Conservation (phyloP, 1,139 yeast genomes). For the Blastobotrys persicus region DNA sequence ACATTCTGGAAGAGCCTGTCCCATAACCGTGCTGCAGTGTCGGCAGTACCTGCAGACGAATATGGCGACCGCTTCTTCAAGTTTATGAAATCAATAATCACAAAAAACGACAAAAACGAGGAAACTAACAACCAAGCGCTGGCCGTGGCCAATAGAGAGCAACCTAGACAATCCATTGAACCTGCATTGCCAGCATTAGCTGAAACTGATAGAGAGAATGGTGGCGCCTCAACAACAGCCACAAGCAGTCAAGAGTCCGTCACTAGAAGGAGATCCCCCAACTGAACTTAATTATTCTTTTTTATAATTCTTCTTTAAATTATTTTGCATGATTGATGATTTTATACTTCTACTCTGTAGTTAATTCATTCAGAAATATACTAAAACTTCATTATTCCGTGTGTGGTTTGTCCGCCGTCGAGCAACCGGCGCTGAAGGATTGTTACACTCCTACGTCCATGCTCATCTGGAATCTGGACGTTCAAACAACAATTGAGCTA, state of each 20-base stretch:
- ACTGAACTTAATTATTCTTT: not conserved
- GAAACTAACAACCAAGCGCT: not conserved
- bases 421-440: too few relatives aligned
- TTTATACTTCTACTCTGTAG: not conserved
- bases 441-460: too few relatives aligned
- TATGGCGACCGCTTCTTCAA: conserved; percentile 82
- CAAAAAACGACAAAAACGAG: conserved; percentile 6
- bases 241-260: not conserved
- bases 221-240: not conserved
- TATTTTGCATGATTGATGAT: not conserved
- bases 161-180: not conserved
- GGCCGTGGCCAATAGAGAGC: not conserved
- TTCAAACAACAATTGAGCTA: too few relatives aligned
- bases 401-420: too few relatives aligned
- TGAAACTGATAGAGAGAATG: conserved; percentile 5
- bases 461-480: too few relatives aligned
- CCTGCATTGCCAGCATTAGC: conserved; percentile 4
- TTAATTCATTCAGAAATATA: not conserved
- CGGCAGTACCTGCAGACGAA: conserved; percentile 87
- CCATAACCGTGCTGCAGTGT: conserved; percentile 66
- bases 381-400: too few relatives aligned
- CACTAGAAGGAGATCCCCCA: not conserved
- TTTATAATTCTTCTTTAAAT: not conserved
- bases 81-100: conserved; percentile 52
- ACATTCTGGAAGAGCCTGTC: conserved; percentile 80